Conservation (phyloP, 371 early-diverging fungal genomes). For the Lichtheimia hyalospora region DNA sequence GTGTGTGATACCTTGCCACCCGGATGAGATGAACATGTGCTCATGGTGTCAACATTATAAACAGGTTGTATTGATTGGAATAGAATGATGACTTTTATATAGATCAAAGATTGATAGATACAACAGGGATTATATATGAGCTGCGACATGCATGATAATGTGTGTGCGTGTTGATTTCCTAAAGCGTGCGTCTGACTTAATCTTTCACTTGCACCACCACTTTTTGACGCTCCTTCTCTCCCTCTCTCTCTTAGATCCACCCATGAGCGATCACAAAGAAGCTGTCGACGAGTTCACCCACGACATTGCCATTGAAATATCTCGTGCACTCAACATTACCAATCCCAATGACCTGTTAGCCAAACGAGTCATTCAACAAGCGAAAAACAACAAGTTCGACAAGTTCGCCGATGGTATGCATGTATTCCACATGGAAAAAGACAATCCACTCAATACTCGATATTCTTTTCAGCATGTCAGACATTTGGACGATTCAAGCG, state of each 20-base stretch:
- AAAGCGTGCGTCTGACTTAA: no score
- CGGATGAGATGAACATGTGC: no score
- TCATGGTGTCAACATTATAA: no score
- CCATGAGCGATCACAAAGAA: constrained; percentile 32
- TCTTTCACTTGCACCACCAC: no score
- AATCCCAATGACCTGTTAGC: constrained; percentile 64
- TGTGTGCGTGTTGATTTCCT: no score
- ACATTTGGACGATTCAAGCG: constrained; percentile 62
- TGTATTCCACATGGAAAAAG: background rate
- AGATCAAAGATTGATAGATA: no score
- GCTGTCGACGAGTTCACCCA: constrained; percentile 44
- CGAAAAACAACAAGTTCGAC: constrained; percentile 49
- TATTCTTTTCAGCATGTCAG: constrained; percentile 41
- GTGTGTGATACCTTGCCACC: no score
- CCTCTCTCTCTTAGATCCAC: background rate
- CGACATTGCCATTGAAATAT: constrained; percentile 59
- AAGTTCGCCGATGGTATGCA: constrained; percentile 51
- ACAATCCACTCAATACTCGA: background rate
- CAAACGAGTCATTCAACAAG: constrained; percentile 60
- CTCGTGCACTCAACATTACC: constrained; percentile 57
- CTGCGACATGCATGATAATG: no score
- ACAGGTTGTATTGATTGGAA: no score
- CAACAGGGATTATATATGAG: no score
- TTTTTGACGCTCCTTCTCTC: no score
- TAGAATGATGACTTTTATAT: no score